Base-by-base conservation (phyloP, 768 basidiomycete species). In the Porphyrellus cyaneotinctus region DNA sequence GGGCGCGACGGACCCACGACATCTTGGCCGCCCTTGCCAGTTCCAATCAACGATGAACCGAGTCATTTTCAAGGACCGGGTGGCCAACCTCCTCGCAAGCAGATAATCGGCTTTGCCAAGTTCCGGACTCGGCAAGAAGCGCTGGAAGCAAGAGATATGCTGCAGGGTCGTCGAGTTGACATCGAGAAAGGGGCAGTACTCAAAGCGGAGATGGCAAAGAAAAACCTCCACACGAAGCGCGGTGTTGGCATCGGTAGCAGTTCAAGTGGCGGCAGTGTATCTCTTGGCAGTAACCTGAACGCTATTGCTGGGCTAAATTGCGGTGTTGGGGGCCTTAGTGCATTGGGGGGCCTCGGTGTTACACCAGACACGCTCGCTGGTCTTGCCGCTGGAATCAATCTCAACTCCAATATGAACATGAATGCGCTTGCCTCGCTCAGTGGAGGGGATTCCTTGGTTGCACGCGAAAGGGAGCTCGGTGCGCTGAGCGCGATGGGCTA, bases 131-230 rank as follows among this genome's bases (percentile, higher is more conserved):
- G 93, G 23, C 81, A 85, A 42, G 91, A 95, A 62, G 97, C 97
- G 0, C 69, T 97, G 2, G 82, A 83, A 13, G 97, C 97, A 10
- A 77, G 90, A 35, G 95, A 98, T 63, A 78, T 83, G 7, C 75
- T 99, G 6, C 93, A 95, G 66, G 94, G 95, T 6, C 78, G 87
- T 48, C 80, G 91, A 51, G 90, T 98, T 32, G 97, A 98, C 63
- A 83, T 89, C 30, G 90, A 97, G 70, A 93, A 92, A 63, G 93
- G 93, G 14, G 85, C 91, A 1, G 87, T 94, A 3, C 70, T 99
- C 35, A 98, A 97, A 70, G 97, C 95, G 20, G 97, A 98, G 73
- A 97, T 99, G 95, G 97, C 97, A 18, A 98, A 98, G 83, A 99
- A 99, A 81, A 98, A 99, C 65, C 71, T 99, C 35, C 95, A 99